Percentiles rank a stretch among this genome's conserved stretches.
Conservation (phyloP, 1,284 basidiomycete genomes). For the Rhodotorula sp. region DNA sequence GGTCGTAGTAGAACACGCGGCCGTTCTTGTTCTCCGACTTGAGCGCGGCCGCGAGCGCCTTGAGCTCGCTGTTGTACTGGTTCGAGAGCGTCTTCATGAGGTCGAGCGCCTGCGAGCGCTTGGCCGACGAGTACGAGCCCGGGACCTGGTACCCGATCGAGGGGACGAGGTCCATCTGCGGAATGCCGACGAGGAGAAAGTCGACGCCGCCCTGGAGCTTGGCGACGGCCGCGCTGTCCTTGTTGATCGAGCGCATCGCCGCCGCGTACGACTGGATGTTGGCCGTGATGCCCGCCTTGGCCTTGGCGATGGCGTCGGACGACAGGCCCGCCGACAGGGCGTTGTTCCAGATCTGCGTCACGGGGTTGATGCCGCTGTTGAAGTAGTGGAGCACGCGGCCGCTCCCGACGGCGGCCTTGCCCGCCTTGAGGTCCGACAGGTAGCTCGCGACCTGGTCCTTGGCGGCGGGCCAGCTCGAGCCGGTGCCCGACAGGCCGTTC, state of each 20-base stretch:
- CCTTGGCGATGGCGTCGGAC: conserved; percentile 10
- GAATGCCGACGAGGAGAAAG: conserved; percentile 37
- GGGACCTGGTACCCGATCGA: conserved; percentile 17
- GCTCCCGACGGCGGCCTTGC: conserved; percentile 1
- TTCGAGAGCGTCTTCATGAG: conserved; percentile 26
- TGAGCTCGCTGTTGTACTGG: conserved; percentile 32
- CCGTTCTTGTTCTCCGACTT: conserved; percentile 2
- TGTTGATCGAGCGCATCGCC: conserved; percentile 7
- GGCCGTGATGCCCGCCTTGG: conserved; percentile 18
- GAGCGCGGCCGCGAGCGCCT: conserved; percentile 12
- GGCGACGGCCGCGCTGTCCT: not conserved
- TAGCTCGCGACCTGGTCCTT: conserved; percentile 33
- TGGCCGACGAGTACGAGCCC: not conserved
- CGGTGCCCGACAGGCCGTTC: conserved; percentile 29
- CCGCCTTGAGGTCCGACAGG: conserved; percentile 23
- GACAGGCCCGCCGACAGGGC: conserved; percentile 11
- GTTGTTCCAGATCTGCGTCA: conserved; percentile 33
- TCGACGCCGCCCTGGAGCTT: conserved; percentile 21
- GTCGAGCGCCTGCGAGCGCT: conserved; percentile 10
- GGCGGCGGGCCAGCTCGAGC: conserved; percentile 17
- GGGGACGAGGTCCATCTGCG: conserved; percentile 37
- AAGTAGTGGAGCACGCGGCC: conserved; percentile 38
- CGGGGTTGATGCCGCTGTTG: conserved; percentile 39
- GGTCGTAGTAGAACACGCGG: conserved; percentile 27
- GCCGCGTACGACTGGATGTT: conserved; percentile 12